Base-by-base conservation (phyloP, 441 rosid species). In the Gossypium davidsonii region DNA sequence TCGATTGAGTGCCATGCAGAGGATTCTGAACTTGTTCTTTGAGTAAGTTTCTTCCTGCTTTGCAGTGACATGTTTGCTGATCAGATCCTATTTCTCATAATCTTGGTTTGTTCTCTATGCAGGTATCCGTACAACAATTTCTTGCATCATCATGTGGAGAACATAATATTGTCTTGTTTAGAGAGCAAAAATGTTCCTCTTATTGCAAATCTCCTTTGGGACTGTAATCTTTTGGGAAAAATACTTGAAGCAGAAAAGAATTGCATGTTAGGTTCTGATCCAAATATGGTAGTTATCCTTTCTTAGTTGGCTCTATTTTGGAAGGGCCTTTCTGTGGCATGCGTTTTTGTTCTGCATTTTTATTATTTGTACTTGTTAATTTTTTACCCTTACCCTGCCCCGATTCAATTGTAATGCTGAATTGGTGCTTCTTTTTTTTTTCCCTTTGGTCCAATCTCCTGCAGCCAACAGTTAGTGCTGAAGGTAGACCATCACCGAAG, bases 51-150 rank as follows among this genome's bases (percentile, higher is more conserved):
- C 59, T 66, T 62, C 60, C 52, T 73, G 57, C 46, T 26, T 10
- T 69, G 25, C 42, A 12, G 18, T 74, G 11, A 58, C 26, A 11
- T 46, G 14, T 21, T 31, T 39, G 20, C 10, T 48, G 21, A 11
- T 59, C 48, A 20, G 73, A 70, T 76, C 63, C 76, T 28, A 53
- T 59, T 72, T 70, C 82, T 84, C 77, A 83, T 71, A 58, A 56
- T 51, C 49, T 76, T 23, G 64, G 79, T 78, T 77, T 37, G 72
- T 59, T 80, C 53, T 79, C 52, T 12, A 57, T 77, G 83, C 77
- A 91, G 99, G 91, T 95, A 93, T 74, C 97, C 98, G 0, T 95
- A 80, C 92, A 95, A 95, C 82, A 95, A 95, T 66, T 90, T 89
- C 79, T 83, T 95, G 88, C 99, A 93, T 81, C 98, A 93, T 81